Base-by-base conservation (phyloP, 2,329 filamentous ascomycete species). In the Colletotrichum cuscutae region DNA sequence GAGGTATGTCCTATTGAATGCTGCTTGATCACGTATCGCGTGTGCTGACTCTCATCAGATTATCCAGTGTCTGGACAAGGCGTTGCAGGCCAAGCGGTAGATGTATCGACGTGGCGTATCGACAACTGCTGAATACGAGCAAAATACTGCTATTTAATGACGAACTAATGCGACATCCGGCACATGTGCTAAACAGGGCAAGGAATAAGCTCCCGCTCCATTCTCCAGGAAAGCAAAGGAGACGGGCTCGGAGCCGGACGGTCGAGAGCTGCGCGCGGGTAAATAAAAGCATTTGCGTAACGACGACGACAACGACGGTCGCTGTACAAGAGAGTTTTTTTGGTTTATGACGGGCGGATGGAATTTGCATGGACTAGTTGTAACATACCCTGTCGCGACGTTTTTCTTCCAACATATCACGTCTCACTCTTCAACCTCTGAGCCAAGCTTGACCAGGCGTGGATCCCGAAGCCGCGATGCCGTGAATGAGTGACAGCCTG, bases 1-100 rank as follows among this genome's bases (percentile, higher is more conserved):
- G 79, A 83, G 66, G 85, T 86, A 76, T 78, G 83, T 49, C 19
- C 7, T 49, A 7, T 22, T 78, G 6, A 88, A 22, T 13, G 24
- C 32, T 85, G 84, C 22, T 84, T 86, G 82, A 30, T 37, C 5
- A 13, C 3, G 22, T 37, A 37, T 52, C 11, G 12, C 7, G 3
- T n/a, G 30, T 63, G 32, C 69, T 74, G 32, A 74, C 63, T 8
- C 19, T 19, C 4, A n/a, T 28, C 22, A 83, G 82, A 77, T 82
- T 37, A 77, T 81, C 3, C 76, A 79, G 54, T 81, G 79, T 76
- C 74, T 83, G 22, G 82, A 83, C 56, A 77, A 76, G 60, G 78
- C 79, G 35, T 70, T 82, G 42, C 77, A 79, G 19, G 72, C 74
- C 37, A 77, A 73, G 64, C 75, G 78, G 68, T 78, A 54, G 58